Conservation (phyloP, 2,329 filamentous ascomycete genomes). For the Colletotrichum phormii region DNA sequence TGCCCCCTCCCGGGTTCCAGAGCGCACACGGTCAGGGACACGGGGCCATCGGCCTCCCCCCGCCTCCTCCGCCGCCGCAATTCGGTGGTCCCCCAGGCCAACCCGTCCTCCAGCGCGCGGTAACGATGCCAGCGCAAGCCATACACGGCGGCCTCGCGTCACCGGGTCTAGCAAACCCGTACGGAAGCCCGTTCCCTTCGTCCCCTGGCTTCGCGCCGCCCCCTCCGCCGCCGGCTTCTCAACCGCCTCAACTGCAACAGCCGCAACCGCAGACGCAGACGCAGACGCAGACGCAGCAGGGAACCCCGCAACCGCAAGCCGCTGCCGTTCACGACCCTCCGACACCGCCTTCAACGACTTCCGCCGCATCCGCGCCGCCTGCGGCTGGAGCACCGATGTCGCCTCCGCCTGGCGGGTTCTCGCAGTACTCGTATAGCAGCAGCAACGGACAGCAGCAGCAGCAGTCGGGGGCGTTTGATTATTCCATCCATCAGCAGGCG, state of each 20-base stretch:
- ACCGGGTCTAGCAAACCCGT: slow-evolving; percentile 55
- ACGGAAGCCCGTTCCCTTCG: slow-evolving; percentile 57
- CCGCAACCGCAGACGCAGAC: slow-evolving; percentile 37
- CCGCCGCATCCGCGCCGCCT: slow-evolving; percentile 42
- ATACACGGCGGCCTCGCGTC: slow-evolving; percentile 50
- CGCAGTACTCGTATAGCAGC: slow-evolving; percentile 62
- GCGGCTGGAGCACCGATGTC: neutral
- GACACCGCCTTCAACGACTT: slow-evolving; percentile 46
- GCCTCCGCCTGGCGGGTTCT: slow-evolving; percentile 64
- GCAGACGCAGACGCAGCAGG: slow-evolving; percentile 34
- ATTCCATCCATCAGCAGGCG: slow-evolving; percentile 74
- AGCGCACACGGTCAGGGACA: slow-evolving; percentile 48
- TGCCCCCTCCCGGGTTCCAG: slow-evolving; percentile 58
- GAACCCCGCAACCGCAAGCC: slow-evolving; percentile 43
- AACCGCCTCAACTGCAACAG: slow-evolving; percentile 32
- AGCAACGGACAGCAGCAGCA: slow-evolving; percentile 37
- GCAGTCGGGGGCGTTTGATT: slow-evolving; percentile 53
- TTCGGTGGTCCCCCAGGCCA: slow-evolving; percentile 53
- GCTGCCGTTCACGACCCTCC: slow-evolving; percentile 31
- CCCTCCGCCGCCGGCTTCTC: slow-evolving; percentile 42
- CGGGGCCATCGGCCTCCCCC: slow-evolving; percentile 42
- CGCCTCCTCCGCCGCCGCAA: slow-evolving; percentile 50
- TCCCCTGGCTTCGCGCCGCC: slow-evolving; percentile 57
- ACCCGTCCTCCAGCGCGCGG: slow-evolving; percentile 58
- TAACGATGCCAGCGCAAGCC: slow-evolving; percentile 57